These are phyloP conservation scores for Spizellomyces sp. DNA, from an alignment of 192 early-diverging fungal genomes.

Conservation along the genomic window DNA sequence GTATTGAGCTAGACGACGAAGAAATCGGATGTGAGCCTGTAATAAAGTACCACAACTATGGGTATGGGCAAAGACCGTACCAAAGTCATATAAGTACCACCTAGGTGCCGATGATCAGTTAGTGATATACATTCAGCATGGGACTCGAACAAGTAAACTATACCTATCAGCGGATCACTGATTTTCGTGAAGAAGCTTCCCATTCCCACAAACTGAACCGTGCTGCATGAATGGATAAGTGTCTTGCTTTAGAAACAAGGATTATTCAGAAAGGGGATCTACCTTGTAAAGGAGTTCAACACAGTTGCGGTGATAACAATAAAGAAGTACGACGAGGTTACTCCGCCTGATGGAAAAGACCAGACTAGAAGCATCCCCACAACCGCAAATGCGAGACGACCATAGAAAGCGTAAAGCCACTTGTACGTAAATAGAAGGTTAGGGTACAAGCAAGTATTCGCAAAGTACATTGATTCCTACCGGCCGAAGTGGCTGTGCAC, in stretches of 20 bases:
- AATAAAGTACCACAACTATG: too few species aligned
- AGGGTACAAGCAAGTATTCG: conserved; percentile 1
- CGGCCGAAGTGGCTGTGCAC: conserved; percentile 78
- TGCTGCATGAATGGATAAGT: conserved; percentile 45
- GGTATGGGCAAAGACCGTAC: conserved; percentile 12
- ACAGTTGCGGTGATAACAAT: conserved; percentile 80
- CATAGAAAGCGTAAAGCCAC: conserved; percentile 91
- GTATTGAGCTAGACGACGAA: conserved; percentile 74
- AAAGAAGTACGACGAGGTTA: conserved; percentile 70
- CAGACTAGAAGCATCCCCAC: conserved; percentile 84
- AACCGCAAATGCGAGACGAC: conserved; percentile 74
- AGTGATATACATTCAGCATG: not conserved
- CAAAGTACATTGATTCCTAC: conserved; percentile 43
- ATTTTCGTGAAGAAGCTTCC: conserved; percentile 95
- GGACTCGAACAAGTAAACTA: not conserved
- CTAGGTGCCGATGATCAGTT: not conserved
- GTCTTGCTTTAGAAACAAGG: too few species aligned
- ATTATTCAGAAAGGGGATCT: conserved; percentile 5
- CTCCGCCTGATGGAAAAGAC: conserved; percentile 73
- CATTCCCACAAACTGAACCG: conserved; percentile 95
- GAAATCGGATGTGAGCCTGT: too few species aligned
- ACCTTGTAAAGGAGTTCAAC: conserved; percentile 80
- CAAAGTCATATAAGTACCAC: conserved; percentile 65
- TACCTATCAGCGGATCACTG: conserved; percentile 90
- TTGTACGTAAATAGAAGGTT: conserved; percentile 17